Conservation (phyloP, 176 grass and related monocot species). For the Dactylis glomerata region DNA sequence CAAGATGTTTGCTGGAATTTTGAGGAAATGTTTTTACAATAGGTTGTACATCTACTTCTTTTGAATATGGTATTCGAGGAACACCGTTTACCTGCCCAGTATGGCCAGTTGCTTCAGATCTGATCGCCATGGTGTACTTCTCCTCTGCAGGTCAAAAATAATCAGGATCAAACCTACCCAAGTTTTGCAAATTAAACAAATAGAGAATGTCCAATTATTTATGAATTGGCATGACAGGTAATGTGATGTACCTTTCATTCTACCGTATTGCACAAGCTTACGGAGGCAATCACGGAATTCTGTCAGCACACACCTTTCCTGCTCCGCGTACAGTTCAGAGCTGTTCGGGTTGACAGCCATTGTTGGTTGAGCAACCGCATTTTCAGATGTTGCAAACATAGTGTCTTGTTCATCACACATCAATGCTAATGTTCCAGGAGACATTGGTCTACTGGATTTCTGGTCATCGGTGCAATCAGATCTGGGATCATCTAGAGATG, state of each 20-base stretch:
- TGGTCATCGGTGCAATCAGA: constrained; percentile 50
- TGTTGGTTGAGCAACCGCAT: constrained; percentile 28
- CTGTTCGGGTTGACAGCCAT: constrained; percentile 38
- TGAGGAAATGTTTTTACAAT: constrained; percentile 44
- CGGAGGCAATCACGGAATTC: constrained; percentile 76
- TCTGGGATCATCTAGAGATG: constrained; percentile 47
- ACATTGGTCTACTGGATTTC: constrained; percentile 71
- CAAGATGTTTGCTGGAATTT: constrained; percentile 56
- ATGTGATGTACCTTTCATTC: constrained; percentile 76
- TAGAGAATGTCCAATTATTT: not conserved
- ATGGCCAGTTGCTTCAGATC: constrained; percentile 49
- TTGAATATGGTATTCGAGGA: constrained; percentile 31
- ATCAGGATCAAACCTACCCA: constrained; percentile 30
- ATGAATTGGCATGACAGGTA: constrained; percentile 5
- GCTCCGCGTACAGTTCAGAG: constrained; percentile 67
- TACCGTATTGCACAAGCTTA: constrained; percentile 62
- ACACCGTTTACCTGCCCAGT: constrained; percentile 59
- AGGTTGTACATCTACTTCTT: constrained; percentile 42
- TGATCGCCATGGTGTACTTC: constrained; percentile 51
- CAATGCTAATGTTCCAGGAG: constrained; percentile 81
- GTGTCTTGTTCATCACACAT: constrained; percentile 88
- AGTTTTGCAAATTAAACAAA: not conserved
- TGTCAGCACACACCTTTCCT: constrained; percentile 76
- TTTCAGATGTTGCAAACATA: constrained; percentile 53
- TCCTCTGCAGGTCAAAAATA: constrained; percentile 49